Evolutionary conservation across 148 eudicot genomes (phyloP).

Genomic region (Rhododendron vialii): DNA sequence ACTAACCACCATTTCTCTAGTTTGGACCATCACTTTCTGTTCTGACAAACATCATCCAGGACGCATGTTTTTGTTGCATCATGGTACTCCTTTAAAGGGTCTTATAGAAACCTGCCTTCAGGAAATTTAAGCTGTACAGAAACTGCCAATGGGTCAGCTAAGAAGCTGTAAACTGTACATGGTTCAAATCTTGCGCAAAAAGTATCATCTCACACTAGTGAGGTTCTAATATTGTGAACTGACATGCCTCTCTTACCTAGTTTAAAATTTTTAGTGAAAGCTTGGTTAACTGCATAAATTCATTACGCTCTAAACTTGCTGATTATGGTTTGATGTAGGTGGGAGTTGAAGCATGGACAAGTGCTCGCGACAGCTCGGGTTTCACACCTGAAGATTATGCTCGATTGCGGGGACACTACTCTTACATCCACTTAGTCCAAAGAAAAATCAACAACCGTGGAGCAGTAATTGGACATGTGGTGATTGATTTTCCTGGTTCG

Average conservation of each 20-base stretch:
- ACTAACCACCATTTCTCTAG: neutral
- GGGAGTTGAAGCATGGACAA: slow-evolving; percentile 78
- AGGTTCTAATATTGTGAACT: neutral
- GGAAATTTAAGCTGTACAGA: too few species aligned
- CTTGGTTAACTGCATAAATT: neutral
- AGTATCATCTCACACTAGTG: neutral
- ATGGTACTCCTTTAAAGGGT: neutral
- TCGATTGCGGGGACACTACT: slow-evolving; percentile 52
- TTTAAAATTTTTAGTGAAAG: neutral
- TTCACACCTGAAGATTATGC: slow-evolving; percentile 76
- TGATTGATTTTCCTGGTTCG: slow-evolving; percentile 45
- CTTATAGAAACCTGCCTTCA: neutral
- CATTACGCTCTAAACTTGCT: neutral
- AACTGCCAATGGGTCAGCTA: neutral
- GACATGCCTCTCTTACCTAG: neutral
- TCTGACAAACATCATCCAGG: neutral
- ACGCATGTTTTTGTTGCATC: neutral
- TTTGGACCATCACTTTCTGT: neutral
- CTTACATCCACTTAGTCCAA: slow-evolving; percentile 50
- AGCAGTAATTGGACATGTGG: slow-evolving; percentile 44
- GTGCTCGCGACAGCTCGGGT: slow-evolving; percentile 53
- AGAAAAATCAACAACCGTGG: slow-evolving; percentile 36
- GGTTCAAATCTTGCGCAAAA: neutral
- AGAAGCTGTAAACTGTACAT: neutral
- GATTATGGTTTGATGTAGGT: slow-evolving; percentile 37